Conservation (phyloP, 768 basidiomycete genomes). For the Boletus fagicola region DNA sequence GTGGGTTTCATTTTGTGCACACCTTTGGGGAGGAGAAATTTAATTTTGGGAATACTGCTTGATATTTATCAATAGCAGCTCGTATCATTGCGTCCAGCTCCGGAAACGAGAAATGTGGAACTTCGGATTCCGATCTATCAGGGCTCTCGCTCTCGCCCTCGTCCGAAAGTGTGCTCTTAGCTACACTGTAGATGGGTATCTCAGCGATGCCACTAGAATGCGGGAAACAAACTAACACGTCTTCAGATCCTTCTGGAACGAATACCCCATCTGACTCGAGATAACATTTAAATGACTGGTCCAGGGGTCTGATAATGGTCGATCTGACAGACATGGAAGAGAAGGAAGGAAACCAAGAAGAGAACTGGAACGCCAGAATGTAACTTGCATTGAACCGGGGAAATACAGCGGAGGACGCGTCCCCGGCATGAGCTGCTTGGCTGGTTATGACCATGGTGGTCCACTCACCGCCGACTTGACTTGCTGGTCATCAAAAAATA, state of each 20-base stretch:
- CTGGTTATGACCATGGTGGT: not conserved
- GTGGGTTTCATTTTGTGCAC: slow-evolving; percentile 16
- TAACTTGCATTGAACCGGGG: slow-evolving; percentile 50
- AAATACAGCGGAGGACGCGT: slow-evolving; percentile 34
- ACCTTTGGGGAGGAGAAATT: slow-evolving; percentile 96
- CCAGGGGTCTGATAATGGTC: slow-evolving; percentile 69
- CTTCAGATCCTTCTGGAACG: slow-evolving; percentile 78
- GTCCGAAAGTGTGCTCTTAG: slow-evolving; percentile 59
- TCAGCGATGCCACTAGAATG: not conserved
- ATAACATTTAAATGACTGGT: slow-evolving; percentile 62
- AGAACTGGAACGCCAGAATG: slow-evolving; percentile 76
- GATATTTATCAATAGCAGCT: slow-evolving; percentile 61
- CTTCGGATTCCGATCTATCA: slow-evolving; percentile 36
- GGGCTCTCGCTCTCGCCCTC: slow-evolving; percentile 43
- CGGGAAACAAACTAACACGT: slow-evolving; percentile 49
- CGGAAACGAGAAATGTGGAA: slow-evolving; percentile 65
- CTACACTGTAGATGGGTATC: slow-evolving; percentile 39
- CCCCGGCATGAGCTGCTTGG: not conserved
- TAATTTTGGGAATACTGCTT: slow-evolving; percentile 91
- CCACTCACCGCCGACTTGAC: not conserved
- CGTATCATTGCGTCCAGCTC: slow-evolving; percentile 76
- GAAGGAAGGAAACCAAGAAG: slow-evolving; percentile 80
- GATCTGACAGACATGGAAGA: slow-evolving; percentile 64
- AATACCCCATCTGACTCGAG: slow-evolving; percentile 83
- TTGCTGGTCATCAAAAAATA: too few relatives aligned